A percentile compares a stretch with the other conserved stretches of the same genome.
These are phyloP conservation scores for Mycothermus thermophilus DNA, from an alignment of 495 filamentous ascomycete genomes.

Conservation along the genomic window DNA sequence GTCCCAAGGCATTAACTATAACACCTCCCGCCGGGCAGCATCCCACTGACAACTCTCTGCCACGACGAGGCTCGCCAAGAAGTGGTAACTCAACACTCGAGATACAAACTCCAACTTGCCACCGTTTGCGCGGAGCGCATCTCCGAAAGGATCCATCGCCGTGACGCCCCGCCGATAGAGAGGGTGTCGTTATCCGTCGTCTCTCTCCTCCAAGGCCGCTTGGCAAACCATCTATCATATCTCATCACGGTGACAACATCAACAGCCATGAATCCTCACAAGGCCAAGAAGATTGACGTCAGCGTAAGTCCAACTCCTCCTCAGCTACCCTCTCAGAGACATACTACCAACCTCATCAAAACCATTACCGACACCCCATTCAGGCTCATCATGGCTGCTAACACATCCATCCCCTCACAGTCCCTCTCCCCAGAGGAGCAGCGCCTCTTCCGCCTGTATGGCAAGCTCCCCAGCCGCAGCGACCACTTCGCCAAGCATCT, in stretches of 20 bases:
- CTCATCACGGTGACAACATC: neutral
- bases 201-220: too few species aligned
- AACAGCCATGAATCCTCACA: slow-evolving; percentile 76
- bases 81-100: too few species aligned
- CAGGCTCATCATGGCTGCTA: too few species aligned
- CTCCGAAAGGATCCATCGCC: too few species aligned
- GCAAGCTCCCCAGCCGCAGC: slow-evolving; percentile 89
- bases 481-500: slow-evolving; percentile 97
- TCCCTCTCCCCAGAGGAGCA: slow-evolving; percentile 84
- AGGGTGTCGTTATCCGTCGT: too few species aligned
- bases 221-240: too few species aligned
- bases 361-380: too few species aligned
- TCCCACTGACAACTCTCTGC: too few species aligned
- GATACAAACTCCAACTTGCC: too few species aligned
- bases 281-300: slow-evolving; percentile 94
- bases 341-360: slow-evolving; percentile 5
- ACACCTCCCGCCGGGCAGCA: neutral
- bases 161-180: too few species aligned
- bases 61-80: too few species aligned
- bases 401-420: slow-evolving; percentile 30
- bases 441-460: slow-evolving; percentile 88
- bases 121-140: too few species aligned
- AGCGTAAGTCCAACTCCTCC: slow-evolving; percentile 46
- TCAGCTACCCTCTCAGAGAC: slow-evolving; percentile 5
- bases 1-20: neutral